phyloP scores from a whole-genome alignment of 345 rosid species.

The Aquilaria sinensis region DNA sequence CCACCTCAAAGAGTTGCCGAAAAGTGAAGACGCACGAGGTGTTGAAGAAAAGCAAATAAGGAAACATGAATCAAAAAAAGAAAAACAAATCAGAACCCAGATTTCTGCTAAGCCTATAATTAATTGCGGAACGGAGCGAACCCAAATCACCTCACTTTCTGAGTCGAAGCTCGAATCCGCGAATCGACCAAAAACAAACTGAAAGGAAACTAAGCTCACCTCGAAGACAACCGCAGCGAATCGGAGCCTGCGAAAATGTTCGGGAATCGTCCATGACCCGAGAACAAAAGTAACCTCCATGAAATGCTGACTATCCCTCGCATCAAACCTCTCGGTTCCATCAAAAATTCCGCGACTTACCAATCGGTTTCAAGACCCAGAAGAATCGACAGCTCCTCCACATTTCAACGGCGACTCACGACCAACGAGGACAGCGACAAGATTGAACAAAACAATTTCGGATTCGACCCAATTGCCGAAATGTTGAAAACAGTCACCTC shows the following conservation, averaged over 20 bases:
- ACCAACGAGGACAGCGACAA: neutral
- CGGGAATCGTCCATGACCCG: constrained; percentile 22
- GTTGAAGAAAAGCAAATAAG: no score
- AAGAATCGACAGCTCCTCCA: constrained; percentile 19
- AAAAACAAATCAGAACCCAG: no score
- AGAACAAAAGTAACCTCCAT: constrained; percentile 58
- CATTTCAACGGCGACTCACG: constrained; percentile 26
- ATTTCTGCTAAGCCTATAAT: no score
- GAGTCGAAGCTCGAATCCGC: no score
- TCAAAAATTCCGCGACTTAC: constrained; percentile 37
- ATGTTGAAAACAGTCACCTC: no score
- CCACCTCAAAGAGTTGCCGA: no score
- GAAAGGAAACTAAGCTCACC: constrained; percentile 32
- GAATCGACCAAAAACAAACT: neutral
- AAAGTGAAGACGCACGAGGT: no score
- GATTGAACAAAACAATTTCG: neutral
- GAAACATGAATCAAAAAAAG: no score
- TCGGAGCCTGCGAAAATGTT: constrained; percentile 41
- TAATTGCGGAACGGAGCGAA: no score
- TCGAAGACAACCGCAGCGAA: constrained; percentile 37
- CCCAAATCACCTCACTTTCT: no score
- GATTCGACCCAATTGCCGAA: neutral
- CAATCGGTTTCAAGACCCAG: constrained; percentile 25
- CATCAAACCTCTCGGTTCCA: constrained; percentile 41
- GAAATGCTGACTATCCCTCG: constrained; percentile 29